These are phyloP conservation scores for Colletotrichum higginsianum DNA, from an alignment of 2,329 filamentous ascomycete genomes.

Conservation along the genomic window DNA sequence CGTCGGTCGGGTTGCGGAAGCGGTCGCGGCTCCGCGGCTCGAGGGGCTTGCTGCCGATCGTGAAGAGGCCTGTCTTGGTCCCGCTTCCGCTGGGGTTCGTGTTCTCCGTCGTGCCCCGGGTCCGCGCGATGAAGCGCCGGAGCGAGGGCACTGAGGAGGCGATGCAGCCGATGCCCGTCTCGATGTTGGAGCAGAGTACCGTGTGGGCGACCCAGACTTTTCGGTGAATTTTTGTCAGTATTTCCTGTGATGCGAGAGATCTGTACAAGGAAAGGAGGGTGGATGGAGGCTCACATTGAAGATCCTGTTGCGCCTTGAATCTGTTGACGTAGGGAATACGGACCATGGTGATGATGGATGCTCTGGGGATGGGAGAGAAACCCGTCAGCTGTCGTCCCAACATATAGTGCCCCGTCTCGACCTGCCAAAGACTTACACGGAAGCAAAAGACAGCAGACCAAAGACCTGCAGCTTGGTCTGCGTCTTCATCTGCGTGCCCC, in stretches of 20 bases:
- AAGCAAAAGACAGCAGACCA: slow-evolving; percentile 45
- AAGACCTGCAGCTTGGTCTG: slow-evolving; percentile 45
- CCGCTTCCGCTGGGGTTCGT: slow-evolving; percentile 28
- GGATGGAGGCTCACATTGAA: slow-evolving; percentile 20
- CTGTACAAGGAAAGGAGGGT: neutral
- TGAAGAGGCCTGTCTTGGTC: slow-evolving; percentile 31
- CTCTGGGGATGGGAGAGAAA: slow-evolving; percentile 2
- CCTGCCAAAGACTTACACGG: slow-evolving; percentile 30
- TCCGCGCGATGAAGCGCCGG: slow-evolving; percentile 40
- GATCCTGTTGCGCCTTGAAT: slow-evolving; percentile 42
- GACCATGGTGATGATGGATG: slow-evolving; percentile 46
- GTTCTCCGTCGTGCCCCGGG: slow-evolving; percentile 34
- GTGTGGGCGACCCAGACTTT: slow-evolving; percentile 43
- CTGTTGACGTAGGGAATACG: slow-evolving; percentile 45
- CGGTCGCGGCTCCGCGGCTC: slow-evolving; percentile 32
- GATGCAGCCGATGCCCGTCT: slow-evolving; percentile 45
- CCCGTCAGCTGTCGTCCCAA: neutral
- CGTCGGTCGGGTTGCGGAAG: slow-evolving; percentile 39
- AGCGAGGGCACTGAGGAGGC: slow-evolving; percentile 44
- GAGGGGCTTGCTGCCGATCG: slow-evolving; percentile 39
- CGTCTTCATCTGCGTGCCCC: slow-evolving; percentile 51
- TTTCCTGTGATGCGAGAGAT: neutral
- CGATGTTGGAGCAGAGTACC: slow-evolving; percentile 45
- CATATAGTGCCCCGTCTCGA: neutral
- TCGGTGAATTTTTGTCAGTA: neutral